These are phyloP conservation scores for Ceratocystis lukuohia DNA, from an alignment of 2,329 filamentous ascomycete species.

Conservation along the genomic window DNA sequence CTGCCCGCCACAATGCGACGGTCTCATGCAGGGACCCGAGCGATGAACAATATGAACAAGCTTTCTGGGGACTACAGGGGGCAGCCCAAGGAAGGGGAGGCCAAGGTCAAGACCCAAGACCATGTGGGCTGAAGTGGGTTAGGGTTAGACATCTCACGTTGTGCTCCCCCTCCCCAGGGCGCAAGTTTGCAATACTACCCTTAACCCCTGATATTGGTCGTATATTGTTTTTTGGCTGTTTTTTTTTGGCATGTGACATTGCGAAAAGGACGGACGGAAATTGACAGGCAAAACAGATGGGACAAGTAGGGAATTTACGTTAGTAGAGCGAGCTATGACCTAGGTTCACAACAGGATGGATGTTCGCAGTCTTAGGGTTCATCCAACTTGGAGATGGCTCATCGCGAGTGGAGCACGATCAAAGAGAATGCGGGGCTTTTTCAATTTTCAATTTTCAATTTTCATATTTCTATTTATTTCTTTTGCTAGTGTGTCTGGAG, in stretches of 20 bases:
- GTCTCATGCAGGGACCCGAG: not conserved
- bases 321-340: too few species aligned
- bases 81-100: too few species aligned
- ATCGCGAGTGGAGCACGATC: too few species aligned
- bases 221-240: not conserved
- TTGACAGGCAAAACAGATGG: not conserved
- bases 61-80: not conserved
- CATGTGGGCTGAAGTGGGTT: too few species aligned
- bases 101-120: too few species aligned
- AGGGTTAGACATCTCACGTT: not conserved
- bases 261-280: not conserved
- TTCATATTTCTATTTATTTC: too few species aligned
- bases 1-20: not conserved
- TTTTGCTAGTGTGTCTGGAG: too few species aligned
- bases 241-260: slow-evolving; percentile 1
- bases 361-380: too few species aligned
- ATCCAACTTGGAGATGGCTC: too few species aligned
- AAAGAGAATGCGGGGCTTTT: too few species aligned
- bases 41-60: not conserved
- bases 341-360: not conserved
- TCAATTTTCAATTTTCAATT: too few species aligned
- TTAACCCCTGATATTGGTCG: not conserved
- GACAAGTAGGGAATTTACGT: not conserved
- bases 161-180: not conserved
- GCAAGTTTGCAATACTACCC: not conserved